Evolutionary conservation across 2,329 filamentous ascomycete genomes (phyloP).

Genomic region (Aspergillus sp.): DNA sequence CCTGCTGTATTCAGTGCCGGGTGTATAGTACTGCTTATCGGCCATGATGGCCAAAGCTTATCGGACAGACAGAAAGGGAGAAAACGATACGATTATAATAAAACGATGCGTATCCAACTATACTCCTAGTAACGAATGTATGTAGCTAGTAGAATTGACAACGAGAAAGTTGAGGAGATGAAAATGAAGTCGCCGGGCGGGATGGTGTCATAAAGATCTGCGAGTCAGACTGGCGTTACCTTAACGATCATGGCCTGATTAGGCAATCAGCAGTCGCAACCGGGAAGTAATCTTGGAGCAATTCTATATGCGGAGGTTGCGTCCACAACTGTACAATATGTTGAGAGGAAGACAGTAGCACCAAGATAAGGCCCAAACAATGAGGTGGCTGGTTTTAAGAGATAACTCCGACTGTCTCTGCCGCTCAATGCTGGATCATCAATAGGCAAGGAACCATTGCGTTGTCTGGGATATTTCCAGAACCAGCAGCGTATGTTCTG

Average conservation of each 20-base stretch:
- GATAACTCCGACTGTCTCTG: too few relatives aligned
- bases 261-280: constrained; percentile 8
- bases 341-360: neutral
- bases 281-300: neutral
- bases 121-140: neutral
- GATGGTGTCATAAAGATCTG: constrained; percentile 18
- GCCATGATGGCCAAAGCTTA: neutral
- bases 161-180: neutral
- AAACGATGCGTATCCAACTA: neutral
- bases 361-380: too few relatives aligned
- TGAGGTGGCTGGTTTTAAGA: too few relatives aligned
- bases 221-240: constrained; percentile 1
- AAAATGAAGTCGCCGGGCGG: neutral
- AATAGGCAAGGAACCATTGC: neutral
- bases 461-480: neutral
- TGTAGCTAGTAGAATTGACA: neutral
- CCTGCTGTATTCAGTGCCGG: constrained; percentile 22
- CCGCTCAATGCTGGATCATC: too few relatives aligned
- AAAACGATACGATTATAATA: neutral
- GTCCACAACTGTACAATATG: neutral
- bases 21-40: constrained; percentile 9
- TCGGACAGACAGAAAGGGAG: neutral
- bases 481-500: neutral
- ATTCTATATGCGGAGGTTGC: neutral
- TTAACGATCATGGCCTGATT: constrained; percentile 17